A percentile compares a stretch with the other conserved stretches of the same genome.
Evolutionary conservation across 2,329 filamentous ascomycete species (phyloP).

Genomic region (Aphanoascus verrucosus): DNA sequence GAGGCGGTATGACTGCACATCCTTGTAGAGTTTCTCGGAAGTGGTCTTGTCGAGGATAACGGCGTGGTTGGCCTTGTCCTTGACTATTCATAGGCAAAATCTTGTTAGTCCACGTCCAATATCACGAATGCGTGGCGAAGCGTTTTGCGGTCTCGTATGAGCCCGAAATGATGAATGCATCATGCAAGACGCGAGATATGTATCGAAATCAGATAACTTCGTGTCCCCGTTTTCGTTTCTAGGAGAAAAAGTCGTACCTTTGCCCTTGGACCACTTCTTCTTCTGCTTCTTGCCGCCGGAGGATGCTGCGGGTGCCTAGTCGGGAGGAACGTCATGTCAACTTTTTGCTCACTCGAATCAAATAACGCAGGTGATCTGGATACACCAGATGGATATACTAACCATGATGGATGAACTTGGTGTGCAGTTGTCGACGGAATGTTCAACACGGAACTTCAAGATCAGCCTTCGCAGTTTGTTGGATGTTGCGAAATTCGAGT

Average conservation of each 20-base stretch:
- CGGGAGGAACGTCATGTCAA: background rate
- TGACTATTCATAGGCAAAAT: slow-evolving; percentile 54
- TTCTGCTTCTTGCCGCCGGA: slow-evolving; percentile 43
- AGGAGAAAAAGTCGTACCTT: slow-evolving; percentile 35
- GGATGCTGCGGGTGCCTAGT: slow-evolving; percentile 39
- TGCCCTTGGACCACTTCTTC: slow-evolving; percentile 50
- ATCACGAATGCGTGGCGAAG: background rate
- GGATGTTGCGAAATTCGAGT: slow-evolving; percentile 28
- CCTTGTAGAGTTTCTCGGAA: slow-evolving; percentile 98
- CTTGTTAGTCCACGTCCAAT: slow-evolving; percentile 19
- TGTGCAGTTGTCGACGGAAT: slow-evolving; percentile 27
- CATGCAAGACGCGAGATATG: background rate
- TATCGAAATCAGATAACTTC: background rate
- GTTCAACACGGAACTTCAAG: slow-evolving; percentile 18
- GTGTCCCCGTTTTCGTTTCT: background rate
- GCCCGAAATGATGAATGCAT: background rate
- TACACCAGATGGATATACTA: slow-evolving; percentile 15
- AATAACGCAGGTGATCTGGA: background rate
- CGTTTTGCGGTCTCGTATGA: background rate
- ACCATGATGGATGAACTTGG: slow-evolving; percentile 32
- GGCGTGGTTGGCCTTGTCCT: slow-evolving; percentile 99
- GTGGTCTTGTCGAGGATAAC: slow-evolving; percentile 98
- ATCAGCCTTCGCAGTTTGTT: slow-evolving; percentile 2
- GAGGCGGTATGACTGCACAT: slow-evolving; percentile 99
- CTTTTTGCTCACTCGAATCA: background rate